Evolutionary conservation across 768 basidiomycete species (phyloP).

Genomic region (Lentinula sp.): DNA sequence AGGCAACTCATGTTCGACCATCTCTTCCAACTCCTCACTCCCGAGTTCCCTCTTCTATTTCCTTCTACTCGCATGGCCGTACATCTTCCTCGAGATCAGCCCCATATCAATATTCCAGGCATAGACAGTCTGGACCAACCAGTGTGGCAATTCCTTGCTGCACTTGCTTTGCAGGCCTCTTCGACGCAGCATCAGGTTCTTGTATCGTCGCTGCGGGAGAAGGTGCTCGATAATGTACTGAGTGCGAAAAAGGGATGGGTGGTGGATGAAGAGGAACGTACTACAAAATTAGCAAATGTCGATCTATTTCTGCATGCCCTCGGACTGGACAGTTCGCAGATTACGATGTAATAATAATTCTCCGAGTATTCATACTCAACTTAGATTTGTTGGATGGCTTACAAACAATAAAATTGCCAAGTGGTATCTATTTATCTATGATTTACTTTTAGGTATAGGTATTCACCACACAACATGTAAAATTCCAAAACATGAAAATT

Average conservation of each 20-base stretch:
- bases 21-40: slow-evolving; percentile 73
- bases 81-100: slow-evolving; percentile 25
- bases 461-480: not conserved
- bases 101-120: slow-evolving; percentile 24
- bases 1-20: slow-evolving; percentile 90
- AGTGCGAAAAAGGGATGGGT: slow-evolving; percentile 74
- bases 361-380: too few species aligned
- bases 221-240: slow-evolving; percentile 86
- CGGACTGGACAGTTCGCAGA: slow-evolving; percentile 68
- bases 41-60: slow-evolving; percentile 77
- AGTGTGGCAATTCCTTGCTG: slow-evolving; percentile 93
- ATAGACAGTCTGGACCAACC: slow-evolving; percentile 77
- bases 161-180: slow-evolving; percentile 78
- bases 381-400: too few species aligned
- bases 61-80: slow-evolving; percentile 75
- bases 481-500: not conserved
- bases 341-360: slow-evolving; percentile 38
- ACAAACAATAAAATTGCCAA: not conserved
- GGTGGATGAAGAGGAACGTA: slow-evolving; percentile 64
- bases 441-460: not conserved
- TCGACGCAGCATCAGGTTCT: slow-evolving; percentile 85
- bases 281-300: slow-evolving; percentile 83
- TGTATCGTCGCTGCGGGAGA: slow-evolving; percentile 82
- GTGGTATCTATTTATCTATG: not conserved
- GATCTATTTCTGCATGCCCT: slow-evolving; percentile 86